Base-by-base conservation (phyloP, 345 rosid species). In the Theobroma cacao region DNA sequence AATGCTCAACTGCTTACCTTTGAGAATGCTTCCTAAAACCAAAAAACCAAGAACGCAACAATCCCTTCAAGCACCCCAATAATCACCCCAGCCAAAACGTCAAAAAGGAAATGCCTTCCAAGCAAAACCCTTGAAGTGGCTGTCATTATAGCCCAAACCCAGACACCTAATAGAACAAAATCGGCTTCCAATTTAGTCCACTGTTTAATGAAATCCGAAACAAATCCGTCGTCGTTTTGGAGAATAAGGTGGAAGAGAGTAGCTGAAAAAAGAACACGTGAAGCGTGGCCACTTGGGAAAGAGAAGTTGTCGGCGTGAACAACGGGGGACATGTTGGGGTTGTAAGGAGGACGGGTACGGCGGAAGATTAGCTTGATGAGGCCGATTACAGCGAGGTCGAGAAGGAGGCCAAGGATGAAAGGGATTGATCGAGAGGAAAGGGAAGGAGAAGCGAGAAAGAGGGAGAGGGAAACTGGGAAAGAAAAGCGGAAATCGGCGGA, bases 261-360 rank as follows among this genome's bases (percentile, higher is more conserved):
- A 5, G 97, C 97, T 30, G 90, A 82, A 82, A 90, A 85, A 84
- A 80, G 91, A 60, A 96, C 97, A 40, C 97, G 91, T 15, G 98
- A 91, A 8, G 99, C 89, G 87, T 96, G 98, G 64, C 99, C 98
- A 14, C 97, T 92, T 76, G 98, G 99, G 74, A 96, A 94, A 33
- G 99, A 96, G 85, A 82, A 96, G 78, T 89, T 86, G 75, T 92
- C 99, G 26, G 85, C 86, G 14, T 91, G 81, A 61, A 94, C 97
- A 2, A 83, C 94, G 30, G 92, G 83, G 67, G 89, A 87, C 97
- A 90, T 96, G 80, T 88, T 69, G 7, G 94, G 95, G 71, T 96
- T 96, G 87, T 96, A 92, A 74, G 82, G 80, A 34, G 98, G 99
- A 72, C 97, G 97, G 12, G 87, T 55, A n/a, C 98, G 97, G 61